Evolutionary conservation across 192 early-diverging fungal species (phyloP).

Genomic region (Coemansia reversa): DNA sequence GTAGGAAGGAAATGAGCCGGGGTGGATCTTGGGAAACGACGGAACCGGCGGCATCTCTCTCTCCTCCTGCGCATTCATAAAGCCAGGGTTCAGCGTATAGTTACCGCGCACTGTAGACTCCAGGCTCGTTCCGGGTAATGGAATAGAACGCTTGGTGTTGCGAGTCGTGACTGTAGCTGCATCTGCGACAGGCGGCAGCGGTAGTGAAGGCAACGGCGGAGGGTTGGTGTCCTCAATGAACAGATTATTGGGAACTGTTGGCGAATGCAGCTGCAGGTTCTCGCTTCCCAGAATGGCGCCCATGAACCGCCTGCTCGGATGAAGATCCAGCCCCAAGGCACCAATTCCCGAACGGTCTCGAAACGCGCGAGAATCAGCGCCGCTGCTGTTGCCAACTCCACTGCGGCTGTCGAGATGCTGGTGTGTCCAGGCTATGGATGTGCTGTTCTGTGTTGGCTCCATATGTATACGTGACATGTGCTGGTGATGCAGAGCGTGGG

Average conservation of each 20-base stretch:
- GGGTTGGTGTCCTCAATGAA: constrained; percentile 17
- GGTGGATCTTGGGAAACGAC: constrained; percentile 19
- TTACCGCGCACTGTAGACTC: constrained; percentile 11
- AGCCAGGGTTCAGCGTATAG: constrained; percentile 37
- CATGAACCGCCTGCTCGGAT: constrained; percentile 11
- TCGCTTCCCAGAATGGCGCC: constrained; percentile 8
- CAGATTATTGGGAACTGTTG: constrained; percentile 35
- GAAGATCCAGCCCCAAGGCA: constrained; percentile 15
- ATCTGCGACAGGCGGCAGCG: background rate
- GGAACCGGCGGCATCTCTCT: constrained; percentile 35
- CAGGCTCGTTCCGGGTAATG: background rate
- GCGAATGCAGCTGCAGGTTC: constrained; percentile 29
- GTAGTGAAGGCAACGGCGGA: background rate
- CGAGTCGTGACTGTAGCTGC: background rate
- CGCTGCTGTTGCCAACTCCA: background rate
- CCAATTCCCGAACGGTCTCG: constrained; percentile 13
- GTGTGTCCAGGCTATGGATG: constrained; percentile 22
- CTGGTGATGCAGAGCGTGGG: background rate
- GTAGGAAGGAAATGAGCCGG: constrained; percentile 18
- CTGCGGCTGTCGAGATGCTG: constrained; percentile 8
- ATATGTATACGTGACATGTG: constrained; percentile 36
- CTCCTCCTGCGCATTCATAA: constrained; percentile 24
- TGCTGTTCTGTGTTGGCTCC: constrained; percentile 19
- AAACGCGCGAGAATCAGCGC: constrained; percentile 5
- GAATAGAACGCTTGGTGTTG: constrained; percentile 13